These are phyloP conservation scores for Litsea cubeba DNA, from an alignment of 164 flowering plant genomes.

Conservation along the genomic window DNA sequence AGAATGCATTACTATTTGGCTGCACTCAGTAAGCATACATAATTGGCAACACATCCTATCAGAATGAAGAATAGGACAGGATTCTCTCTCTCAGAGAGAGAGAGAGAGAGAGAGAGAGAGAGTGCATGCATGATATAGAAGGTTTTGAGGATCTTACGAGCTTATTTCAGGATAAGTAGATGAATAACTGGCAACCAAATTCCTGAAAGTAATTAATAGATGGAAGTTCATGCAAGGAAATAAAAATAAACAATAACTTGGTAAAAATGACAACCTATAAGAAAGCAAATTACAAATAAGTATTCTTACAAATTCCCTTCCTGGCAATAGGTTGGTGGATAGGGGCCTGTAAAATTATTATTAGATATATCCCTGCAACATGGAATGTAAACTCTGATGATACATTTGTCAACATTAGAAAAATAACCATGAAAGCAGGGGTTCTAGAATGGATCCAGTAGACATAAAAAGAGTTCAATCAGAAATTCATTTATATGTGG, in stretches of 20 bases:
- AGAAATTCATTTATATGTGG: not conserved
- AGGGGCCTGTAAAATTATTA: constrained; percentile 9
- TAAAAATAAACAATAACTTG: not conserved
- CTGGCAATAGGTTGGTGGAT: not conserved
- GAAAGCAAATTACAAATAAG: not conserved
- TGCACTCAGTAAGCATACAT: not conserved
- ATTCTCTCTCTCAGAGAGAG: not conserved
- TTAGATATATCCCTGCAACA: constrained; percentile 24
- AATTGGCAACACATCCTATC: not conserved
- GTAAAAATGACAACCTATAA: not conserved
- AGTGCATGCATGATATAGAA: too few species aligned
- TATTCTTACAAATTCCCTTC: constrained; percentile 1
- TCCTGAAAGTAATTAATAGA: constrained; percentile 6
- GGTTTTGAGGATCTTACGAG: not conserved
- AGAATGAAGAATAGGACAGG: not conserved
- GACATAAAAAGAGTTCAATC: not conserved
- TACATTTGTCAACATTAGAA: not conserved
- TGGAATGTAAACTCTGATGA: not conserved
- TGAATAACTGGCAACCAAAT: constrained; percentile 13
- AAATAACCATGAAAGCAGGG: not conserved
- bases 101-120: too few species aligned
- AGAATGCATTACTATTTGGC: not conserved
- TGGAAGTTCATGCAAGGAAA: not conserved
- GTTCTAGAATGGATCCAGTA: not conserved
- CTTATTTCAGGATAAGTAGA: not conserved